These are phyloP conservation scores for Annona cherimola DNA, from an alignment of 164 flowering plant species.

Conservation along the genomic window DNA sequence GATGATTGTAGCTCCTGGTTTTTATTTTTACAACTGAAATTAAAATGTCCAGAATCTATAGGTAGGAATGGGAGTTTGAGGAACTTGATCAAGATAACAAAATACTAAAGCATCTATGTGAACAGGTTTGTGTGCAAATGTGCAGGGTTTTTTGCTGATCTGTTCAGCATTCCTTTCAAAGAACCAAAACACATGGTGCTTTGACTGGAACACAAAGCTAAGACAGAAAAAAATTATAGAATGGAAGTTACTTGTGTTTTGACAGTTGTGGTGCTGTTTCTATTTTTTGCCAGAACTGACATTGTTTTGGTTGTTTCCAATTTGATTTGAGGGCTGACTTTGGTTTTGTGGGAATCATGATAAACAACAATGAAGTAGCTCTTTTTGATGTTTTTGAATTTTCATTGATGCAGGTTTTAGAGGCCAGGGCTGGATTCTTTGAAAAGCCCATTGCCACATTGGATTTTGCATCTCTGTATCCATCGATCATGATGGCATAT, in stretches of 20 bases:
- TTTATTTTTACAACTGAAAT: background rate
- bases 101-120: too few species aligned
- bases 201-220: background rate
- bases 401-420: constrained; percentile 64
- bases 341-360: background rate
- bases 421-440: constrained; percentile 84
- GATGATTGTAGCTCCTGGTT: background rate
- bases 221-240: background rate
- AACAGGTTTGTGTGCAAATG: too few species aligned
- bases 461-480: constrained; percentile 98
- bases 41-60: too few species aligned
- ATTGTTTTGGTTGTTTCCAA: background rate
- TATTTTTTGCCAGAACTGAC: background rate
- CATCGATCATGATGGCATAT: constrained; percentile 99
- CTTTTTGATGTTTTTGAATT: background rate
- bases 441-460: constrained; percentile 98
- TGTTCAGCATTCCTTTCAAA: background rate
- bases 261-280: background rate
- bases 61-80: too few species aligned
- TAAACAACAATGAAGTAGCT: background rate
- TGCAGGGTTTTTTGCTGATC: background rate
- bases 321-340: background rate
- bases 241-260: too few species aligned
- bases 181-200: background rate
- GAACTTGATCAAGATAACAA: too few species aligned